A percentile compares a stretch with the other conserved stretches of the same genome.
These are phyloP conservation scores for Mucor plumbeus DNA, from an alignment of 371 early-diverging fungal species.

Conservation along the genomic window DNA sequence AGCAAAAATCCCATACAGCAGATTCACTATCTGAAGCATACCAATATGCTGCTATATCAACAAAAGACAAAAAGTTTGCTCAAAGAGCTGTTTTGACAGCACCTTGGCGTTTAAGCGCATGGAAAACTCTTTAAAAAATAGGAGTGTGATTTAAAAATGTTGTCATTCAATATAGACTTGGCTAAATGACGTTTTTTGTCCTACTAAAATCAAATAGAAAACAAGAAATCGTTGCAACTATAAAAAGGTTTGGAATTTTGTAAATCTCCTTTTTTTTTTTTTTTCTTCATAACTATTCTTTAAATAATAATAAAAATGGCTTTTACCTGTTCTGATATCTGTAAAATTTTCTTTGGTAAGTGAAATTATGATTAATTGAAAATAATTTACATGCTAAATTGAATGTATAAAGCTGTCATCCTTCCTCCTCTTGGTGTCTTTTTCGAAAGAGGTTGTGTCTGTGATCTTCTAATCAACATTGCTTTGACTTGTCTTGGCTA, in stretches of 20 bases:
- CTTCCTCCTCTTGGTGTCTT: constrained; percentile 75
- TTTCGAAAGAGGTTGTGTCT: constrained; percentile 70
- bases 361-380: not conserved
- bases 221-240: not conserved
- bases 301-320: constrained; percentile 31
- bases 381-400: not conserved
- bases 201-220: not conserved
- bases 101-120: constrained; percentile 58
- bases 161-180: constrained; percentile 7
- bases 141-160: not conserved
- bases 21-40: constrained; percentile 46
- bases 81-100: constrained; percentile 59
- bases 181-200: constrained; percentile 12
- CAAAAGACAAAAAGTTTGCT: constrained; percentile 37
- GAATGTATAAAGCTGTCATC: constrained; percentile 19
- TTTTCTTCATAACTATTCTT: constrained; percentile 8
- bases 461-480: constrained; percentile 81
- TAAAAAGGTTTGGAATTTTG: not conserved
- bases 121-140: constrained; percentile 35
- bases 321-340: constrained; percentile 51
- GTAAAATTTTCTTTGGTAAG: constrained; percentile 47
- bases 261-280: not conserved
- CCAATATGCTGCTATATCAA: constrained; percentile 40
- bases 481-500: constrained; percentile 77
- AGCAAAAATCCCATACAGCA: constrained; percentile 30